Conservation (phyloP, 768 basidiomycete genomes). For the Porpolomopsis calyptriformis region DNA sequence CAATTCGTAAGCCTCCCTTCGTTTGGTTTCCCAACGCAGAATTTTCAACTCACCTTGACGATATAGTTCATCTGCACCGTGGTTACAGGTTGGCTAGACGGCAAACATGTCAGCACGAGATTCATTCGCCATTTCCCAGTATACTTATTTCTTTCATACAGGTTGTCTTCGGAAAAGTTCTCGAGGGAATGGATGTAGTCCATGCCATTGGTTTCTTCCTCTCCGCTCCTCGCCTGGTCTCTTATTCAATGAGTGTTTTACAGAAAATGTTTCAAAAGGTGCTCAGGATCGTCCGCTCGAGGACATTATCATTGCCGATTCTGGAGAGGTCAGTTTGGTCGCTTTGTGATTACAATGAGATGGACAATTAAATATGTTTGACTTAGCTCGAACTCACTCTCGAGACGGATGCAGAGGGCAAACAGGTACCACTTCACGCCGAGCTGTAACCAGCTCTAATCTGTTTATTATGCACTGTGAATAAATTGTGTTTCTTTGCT, state of each 20-base stretch:
- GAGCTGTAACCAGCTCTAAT: conserved; percentile 68
- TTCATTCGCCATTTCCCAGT: not conserved
- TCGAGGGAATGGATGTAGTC: conserved; percentile 90
- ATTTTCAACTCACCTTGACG: conserved; percentile 4
- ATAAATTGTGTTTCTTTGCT: conserved; percentile 43
- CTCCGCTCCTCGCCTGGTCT: not conserved
- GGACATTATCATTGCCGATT: conserved; percentile 72
- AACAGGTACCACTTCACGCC: conserved; percentile 87
- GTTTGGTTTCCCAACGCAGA: conserved; percentile 3
- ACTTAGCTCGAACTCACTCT: conserved; percentile 43
- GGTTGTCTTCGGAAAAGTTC: conserved; percentile 88
- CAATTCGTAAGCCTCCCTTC: conserved; percentile 64
- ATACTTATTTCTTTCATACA: conserved; percentile 17
- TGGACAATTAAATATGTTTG: conserved; percentile 1
- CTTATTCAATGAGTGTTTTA: conserved; percentile 6
- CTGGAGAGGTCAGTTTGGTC: conserved; percentile 97
- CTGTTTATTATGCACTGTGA: conserved; percentile 30
- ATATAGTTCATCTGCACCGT: conserved; percentile 85
- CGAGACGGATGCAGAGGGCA: conserved; percentile 51
- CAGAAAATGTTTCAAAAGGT: conserved; percentile 70
- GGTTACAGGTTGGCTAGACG: conserved; percentile 82
- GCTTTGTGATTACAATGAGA: conserved; percentile 9
- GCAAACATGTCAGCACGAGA: conserved; percentile 58
- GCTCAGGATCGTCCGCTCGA: conserved; percentile 54
- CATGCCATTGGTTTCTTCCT: conserved; percentile 50